A percentile compares a stretch with the other conserved stretches of the same genome.
Evolutionary conservation across 2,329 filamentous ascomycete species (phyloP).

Genomic region (Fusarium humuli): DNA sequence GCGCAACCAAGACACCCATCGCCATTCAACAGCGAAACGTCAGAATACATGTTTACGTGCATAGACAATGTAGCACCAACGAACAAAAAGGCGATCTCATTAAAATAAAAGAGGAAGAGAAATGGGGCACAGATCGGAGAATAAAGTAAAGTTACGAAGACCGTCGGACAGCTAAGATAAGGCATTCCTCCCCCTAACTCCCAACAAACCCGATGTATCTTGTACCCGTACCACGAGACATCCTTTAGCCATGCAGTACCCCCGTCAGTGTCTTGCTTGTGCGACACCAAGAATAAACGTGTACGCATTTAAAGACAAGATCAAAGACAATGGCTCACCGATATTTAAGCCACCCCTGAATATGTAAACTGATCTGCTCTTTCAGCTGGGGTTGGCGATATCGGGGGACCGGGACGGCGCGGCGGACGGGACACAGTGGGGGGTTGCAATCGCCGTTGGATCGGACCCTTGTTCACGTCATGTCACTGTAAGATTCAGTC

Average conservation of each 20-base stretch:
- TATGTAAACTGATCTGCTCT: conserved; percentile 3
- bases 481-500: background rate
- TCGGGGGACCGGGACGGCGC: conserved; percentile 18
- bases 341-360: conserved; percentile 24
- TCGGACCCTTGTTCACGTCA: conserved; percentile 7
- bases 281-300: conserved; percentile 7
- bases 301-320: conserved; percentile 1
- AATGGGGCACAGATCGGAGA: background rate
- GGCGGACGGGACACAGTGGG: conserved; percentile 11
- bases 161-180: conserved; percentile 1
- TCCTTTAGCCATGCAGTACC: too few relatives aligned
- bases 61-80: background rate
- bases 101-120: background rate
- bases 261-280: background rate
- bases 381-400: conserved; percentile 32
- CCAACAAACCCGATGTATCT: background rate
- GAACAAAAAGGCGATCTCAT: background rate
- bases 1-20: conserved; percentile 42
- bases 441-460: conserved; percentile 9
- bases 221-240: conserved; percentile 16
- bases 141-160: background rate
- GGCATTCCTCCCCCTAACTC: background rate
- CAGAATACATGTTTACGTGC: conserved; percentile 13
- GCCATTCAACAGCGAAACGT: background rate
- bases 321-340: conserved; percentile 27